Base-by-base conservation (phyloP, 1,284 basidiomycete species). In the Fomitopsis pinicola region DNA sequence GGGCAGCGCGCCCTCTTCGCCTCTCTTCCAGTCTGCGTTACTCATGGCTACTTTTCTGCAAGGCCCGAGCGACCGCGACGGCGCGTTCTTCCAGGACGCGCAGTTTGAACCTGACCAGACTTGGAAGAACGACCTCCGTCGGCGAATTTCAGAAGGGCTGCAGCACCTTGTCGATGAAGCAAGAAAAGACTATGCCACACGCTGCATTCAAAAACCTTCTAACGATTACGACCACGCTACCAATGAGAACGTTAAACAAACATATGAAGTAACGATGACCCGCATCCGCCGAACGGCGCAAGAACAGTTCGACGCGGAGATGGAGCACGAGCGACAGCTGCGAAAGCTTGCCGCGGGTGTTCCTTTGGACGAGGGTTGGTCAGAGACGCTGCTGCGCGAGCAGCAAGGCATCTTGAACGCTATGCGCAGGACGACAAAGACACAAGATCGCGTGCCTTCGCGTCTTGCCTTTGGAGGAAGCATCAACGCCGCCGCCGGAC, bases 371-470 rank as follows among this genome's bases (percentile, higher is more conserved):
- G 62, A 59, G 19, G 61, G 63, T 7, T 67, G 66, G 63, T 59
- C 61, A 45, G 67, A 68, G 44, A 63, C 60, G 9, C 44, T 70
- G 44, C 62, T 66, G 44, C 64, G 66, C 59, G 70, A 73, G 60
- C 75, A 77, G 65, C 69, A 73, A 57, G 69, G 67, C 17, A 71
- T 75, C 48, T 63, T 70, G 64, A 69, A 71, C 45, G 66, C 64
- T 53, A 69, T 72, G 42, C 66, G 12, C 6, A 74, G 66, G 35
- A 36, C 30, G 30, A 53, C 26, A 33, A 52, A 30, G 22, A 45
- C 36, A 15, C 46, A 48, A 17, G 45, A 59, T 38, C 46, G 46
- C 26, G 33, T 46, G 5, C 15, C 40, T 12, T 50, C 48, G 15
- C 40, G 36, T 15, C 17, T 44, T 30, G 35, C 58, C 14, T 59